Evolutionary conservation across 2,329 filamentous ascomycete genomes (phyloP).

Genomic region (Apiospora koreana): DNA sequence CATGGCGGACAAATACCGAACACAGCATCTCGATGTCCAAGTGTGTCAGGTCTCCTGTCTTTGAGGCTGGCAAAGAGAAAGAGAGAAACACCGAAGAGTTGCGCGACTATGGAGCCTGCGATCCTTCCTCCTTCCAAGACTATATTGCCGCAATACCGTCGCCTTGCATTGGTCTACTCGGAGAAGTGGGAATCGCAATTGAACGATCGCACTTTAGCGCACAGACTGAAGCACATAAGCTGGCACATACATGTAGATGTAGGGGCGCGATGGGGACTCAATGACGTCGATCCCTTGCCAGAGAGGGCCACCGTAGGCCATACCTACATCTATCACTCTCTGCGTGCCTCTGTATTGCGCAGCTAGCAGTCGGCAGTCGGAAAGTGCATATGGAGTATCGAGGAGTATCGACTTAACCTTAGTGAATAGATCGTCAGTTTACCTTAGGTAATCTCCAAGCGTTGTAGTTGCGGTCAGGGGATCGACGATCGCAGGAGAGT

Average conservation of each 20-base stretch:
- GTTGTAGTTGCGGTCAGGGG: background rate
- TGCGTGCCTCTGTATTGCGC: background rate
- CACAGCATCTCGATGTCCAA: background rate
- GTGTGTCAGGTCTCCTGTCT: background rate
- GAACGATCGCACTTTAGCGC: background rate
- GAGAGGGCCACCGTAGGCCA: background rate
- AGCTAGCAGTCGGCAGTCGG: background rate
- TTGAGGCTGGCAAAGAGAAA: conserved; percentile 1
- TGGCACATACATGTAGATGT: background rate
- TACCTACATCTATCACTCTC: background rate
- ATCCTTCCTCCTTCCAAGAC: background rate
- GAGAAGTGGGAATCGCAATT: conserved; percentile 6
- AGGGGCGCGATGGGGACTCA: background rate
- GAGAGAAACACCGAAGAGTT: conserved; percentile 1
- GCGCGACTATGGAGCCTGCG: background rate
- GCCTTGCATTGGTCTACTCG: background rate
- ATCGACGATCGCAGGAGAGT: background rate
- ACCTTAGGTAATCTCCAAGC: background rate
- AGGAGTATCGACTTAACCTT: no score
- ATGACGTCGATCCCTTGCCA: background rate
- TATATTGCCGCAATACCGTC: conserved; percentile 7
- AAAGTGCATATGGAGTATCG: no score
- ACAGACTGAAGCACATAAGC: background rate
- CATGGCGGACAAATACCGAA: background rate
- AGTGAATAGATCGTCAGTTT: background rate